Percentiles rank a stretch among this genome's conserved stretches.
These are phyloP conservation scores for Coniochaeta pulveracea DNA, from an alignment of 2,329 filamentous ascomycete genomes.

Conservation along the genomic window DNA sequence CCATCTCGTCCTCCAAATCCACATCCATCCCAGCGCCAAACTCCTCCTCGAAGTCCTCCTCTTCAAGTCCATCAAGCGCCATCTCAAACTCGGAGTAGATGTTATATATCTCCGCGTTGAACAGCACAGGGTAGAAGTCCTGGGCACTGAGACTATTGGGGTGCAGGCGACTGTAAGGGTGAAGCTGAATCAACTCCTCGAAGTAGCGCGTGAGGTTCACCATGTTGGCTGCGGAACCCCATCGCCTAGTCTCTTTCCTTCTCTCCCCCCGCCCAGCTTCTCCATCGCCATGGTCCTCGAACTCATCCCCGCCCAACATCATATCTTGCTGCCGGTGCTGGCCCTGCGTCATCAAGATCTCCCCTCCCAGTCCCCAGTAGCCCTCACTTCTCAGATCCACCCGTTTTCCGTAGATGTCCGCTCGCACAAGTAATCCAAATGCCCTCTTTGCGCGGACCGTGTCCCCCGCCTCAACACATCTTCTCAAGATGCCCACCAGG, in stretches of 20 bases:
- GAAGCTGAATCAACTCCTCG: constrained; percentile 64
- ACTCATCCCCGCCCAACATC: too few species aligned
- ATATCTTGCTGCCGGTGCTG: constrained; percentile 33
- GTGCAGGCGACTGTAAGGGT: constrained; percentile 55
- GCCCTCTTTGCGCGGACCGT: constrained; percentile 61
- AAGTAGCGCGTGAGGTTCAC: constrained; percentile 50
- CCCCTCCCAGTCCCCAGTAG: constrained; percentile 76
- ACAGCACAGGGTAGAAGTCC: constrained; percentile 73
- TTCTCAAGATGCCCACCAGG: constrained; percentile 59
- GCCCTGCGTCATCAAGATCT: constrained; percentile 75
- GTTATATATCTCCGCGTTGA: constrained; percentile 71
- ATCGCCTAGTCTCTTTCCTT: constrained; percentile 15
- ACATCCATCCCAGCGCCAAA: constrained; percentile 11
- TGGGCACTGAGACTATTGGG: constrained; percentile 51
- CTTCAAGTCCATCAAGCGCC: constrained; percentile 26
- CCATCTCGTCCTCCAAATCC: constrained; percentile 13
- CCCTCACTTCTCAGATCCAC: constrained; percentile 60
- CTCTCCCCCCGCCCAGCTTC: constrained; percentile 6
- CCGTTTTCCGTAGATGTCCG: constrained; percentile 32
- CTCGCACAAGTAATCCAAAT: constrained; percentile 61
- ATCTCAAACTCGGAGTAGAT: constrained; percentile 47
- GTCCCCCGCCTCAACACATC: constrained; percentile 59
- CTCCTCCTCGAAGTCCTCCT: constrained; percentile 15
- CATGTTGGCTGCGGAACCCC: constrained; percentile 34
- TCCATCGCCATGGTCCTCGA: constrained; percentile 2